Percentiles rank a stretch among this genome's conserved stretches.
Evolutionary conservation across 768 basidiomycete species (phyloP).

Genomic region (Cystobasidium ongulense): DNA sequence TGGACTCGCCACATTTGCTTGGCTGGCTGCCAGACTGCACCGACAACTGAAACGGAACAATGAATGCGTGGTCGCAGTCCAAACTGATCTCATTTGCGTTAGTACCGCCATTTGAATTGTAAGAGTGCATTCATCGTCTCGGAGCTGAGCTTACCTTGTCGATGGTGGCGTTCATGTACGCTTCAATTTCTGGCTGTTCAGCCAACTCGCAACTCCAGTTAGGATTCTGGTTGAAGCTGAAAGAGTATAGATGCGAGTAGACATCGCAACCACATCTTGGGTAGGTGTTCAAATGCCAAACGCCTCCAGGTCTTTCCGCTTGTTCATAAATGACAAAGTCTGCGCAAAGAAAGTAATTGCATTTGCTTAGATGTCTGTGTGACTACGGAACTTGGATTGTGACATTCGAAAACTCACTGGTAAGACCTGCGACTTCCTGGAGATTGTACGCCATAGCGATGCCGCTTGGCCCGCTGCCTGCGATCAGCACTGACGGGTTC

Average conservation of each 20-base stretch:
- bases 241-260: constrained; percentile 2
- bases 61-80: background rate
- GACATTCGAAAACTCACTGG: background rate
- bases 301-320: background rate
- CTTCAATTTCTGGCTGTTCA: background rate
- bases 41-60: background rate
- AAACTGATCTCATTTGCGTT: background rate
- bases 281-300: constrained; percentile 1
- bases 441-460: background rate
- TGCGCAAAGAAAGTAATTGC: background rate
- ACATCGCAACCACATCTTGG: constrained; percentile 7
- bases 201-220: constrained; percentile 7
- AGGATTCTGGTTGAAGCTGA: constrained; percentile 4
- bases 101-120: too few species aligned
- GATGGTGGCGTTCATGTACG: constrained; percentile 12
- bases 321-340: constrained; percentile 1
- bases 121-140: too few species aligned
- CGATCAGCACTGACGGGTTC: background rate
- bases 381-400: background rate
- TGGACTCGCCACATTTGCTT: background rate
- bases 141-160: background rate
- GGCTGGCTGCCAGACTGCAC: background rate
- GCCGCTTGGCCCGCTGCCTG: background rate
- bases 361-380: background rate
- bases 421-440: background rate